These are phyloP conservation scores for Chlorella vulgaris DNA, from an alignment of 139 green algal species.

Conservation along the genomic window DNA sequence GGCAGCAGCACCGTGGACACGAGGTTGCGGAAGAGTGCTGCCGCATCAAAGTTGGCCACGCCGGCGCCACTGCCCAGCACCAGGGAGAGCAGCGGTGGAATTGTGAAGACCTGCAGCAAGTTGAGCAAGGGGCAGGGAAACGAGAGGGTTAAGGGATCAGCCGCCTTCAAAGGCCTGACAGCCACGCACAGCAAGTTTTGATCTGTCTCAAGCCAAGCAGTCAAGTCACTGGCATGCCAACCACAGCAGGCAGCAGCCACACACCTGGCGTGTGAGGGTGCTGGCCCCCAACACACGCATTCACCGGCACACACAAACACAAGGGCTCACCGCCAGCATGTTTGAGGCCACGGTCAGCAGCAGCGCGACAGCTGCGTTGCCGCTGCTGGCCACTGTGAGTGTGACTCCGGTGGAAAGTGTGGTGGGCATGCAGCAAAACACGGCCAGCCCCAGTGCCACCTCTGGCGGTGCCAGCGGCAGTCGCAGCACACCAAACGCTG, in stretches of 20 bases:
- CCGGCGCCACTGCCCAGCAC: conserved; percentile 51
- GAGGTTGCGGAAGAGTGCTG: conserved; percentile 66
- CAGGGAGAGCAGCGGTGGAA: conserved; percentile 64
- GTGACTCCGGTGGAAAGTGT: conserved; percentile 61
- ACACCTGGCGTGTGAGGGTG: no score
- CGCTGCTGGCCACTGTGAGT: conserved; percentile 58
- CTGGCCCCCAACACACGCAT: no score
- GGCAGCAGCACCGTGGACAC: conserved; percentile 71
- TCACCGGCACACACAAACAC: no score
- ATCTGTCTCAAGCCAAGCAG: no score
- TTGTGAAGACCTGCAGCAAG: conserved; percentile 59
- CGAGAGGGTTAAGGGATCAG: no score
- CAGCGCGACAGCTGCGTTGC: conserved; percentile 79
- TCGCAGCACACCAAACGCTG: conserved; percentile 30
- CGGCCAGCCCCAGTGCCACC: conserved; percentile 61
- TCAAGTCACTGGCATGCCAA: no score
- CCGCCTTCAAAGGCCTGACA: no score
- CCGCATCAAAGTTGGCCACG: conserved; percentile 35
- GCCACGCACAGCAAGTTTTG: no score
- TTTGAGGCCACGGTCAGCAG: conserved; percentile 78
- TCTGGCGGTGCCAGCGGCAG: conserved; percentile 56
- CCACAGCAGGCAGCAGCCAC: no score
- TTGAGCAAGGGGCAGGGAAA: neutral
- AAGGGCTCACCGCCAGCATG: conserved; percentile 52
- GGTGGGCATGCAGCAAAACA: conserved; percentile 81